Base-by-base conservation (phyloP, 208 protist species). In the Blastocrithidia nonstop region DNA sequence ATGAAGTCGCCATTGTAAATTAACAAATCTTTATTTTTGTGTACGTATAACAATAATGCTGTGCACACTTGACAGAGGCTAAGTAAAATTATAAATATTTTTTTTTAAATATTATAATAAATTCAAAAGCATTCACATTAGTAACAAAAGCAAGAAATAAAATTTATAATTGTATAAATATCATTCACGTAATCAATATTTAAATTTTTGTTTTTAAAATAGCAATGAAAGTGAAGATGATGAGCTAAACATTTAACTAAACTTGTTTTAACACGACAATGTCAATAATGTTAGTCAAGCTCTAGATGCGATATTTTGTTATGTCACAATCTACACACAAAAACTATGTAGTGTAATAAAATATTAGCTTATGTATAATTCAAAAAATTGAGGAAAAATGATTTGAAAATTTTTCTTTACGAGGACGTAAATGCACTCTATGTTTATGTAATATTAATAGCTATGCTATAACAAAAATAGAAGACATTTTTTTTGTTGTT, bases 1-100 rank as follows among this genome's bases (percentile, higher is more conserved):
- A 69, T 20, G 75, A 82, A 50, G 78, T 66, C 75, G 87, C 90
- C 2, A 21, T 29, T 44, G 9, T 25, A 9, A 9, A 27, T 45
- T 15, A 15, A 25, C 11, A 22, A 49, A 54, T 51, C 42, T 47
- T 31, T 51, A 61, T 31, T 45, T 21, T 29, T 3, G 15, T 47
- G 27, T 45, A 36, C 49, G 21, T 59, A 22, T 28, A 45, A 4
- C 17, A 2, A 23, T 46, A 41, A 11, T 35, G 15, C 1, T 35
- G n/a, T 35, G n/a, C 29, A n/a, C n/a, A 35, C n/a, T 11, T n/a
- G 11, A 35, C 29, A 35, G 11, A 35, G n/a, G 29, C 29, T 16
- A 46, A 35, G 27, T 11, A 32, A 9, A 46, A 42, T 27, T 27
- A 7, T 41, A 41, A 13, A 7, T 7, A 8, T 3, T 20, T 13